Evolutionary conservation across 805 yeast genomes (phyloP), one percentile per base, ranked within the genome.

Genomic region (Monosporozyma unispora): DNA sequence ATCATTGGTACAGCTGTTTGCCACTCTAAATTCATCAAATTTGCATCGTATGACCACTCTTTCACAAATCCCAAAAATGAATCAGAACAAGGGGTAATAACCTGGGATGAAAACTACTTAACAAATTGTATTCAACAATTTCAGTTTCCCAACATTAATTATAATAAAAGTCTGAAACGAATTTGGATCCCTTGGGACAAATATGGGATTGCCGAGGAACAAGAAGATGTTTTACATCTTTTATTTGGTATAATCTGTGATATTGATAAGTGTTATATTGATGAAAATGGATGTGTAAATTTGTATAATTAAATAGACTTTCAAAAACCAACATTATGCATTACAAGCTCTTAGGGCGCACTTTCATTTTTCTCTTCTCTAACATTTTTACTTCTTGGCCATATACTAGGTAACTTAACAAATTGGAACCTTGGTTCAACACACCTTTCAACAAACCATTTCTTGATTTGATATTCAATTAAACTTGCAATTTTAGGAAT

Each of bases 361-460:
- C 35, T 31, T 14, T 43, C 40, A 39, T 25, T 48, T 46, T 59
- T 54, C 42, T 62, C 70, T 49, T 76, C 75, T 56, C 81, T 72
- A 1, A 80, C 78, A 52, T 76, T 78, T 55, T 76, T 78, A 54
- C 76, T 75, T 55, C 81, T 67, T 22, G 95, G 95, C 96, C 96
- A 89, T 61, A 90, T 69, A 45, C 87, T 83, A 3, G 98, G 99
- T 29, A 93, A 67, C 58, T 76, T 77, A 28, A 93, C 80, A 45
- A 87, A 84, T 63, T 90, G 96, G 59, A 84, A 91, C 57, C 95
- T 75, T 1, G 99, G 99, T 56, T 88, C 95, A 11, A 93, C 93
- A 62, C 96, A 88, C 53, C 96, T 74, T 57, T 91, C 97, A 16
- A 82, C 81, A 61, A 93, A 90, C 95, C 96, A 89, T 49, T 81